Evolutionary conservation across 2,329 filamentous ascomycete genomes (phyloP).

Genomic region (Fusarium sp.): DNA sequence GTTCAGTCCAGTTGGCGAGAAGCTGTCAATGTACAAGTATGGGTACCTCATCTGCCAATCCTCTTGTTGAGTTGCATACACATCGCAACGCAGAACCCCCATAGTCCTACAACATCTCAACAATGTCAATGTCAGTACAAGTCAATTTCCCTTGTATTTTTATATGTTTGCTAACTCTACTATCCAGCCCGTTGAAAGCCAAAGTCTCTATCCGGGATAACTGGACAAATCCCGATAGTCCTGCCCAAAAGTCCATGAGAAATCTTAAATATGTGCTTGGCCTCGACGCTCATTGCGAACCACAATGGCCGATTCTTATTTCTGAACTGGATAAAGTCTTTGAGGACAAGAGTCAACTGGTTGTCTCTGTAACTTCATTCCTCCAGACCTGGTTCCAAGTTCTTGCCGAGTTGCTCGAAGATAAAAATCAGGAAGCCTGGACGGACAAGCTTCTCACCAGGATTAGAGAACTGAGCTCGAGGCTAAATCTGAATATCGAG

Average conservation of each 20-base stretch:
- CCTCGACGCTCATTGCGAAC: conserved; percentile 56
- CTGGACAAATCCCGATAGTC: conserved; percentile 57
- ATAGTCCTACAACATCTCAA: background rate
- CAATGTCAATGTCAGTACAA: conserved; percentile 27
- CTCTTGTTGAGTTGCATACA: background rate
- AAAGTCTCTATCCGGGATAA: conserved; percentile 61
- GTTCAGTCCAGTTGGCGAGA: background rate
- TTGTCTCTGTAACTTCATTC: conserved; percentile 53
- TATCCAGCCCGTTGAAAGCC: conserved; percentile 60
- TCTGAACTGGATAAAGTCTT: conserved; percentile 57
- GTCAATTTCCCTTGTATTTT: background rate
- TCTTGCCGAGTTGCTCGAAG: conserved; percentile 60
- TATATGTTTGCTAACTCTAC: background rate
- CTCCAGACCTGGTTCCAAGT: conserved; percentile 59
- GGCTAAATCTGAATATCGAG: conserved; percentile 57
- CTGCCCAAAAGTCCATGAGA: conserved; percentile 54
- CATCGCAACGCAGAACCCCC: background rate
- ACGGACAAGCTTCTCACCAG: conserved; percentile 60
- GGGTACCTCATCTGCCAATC: background rate
- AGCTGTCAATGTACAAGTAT: background rate
- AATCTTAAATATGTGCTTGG: conserved; percentile 57
- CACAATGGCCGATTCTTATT: conserved; percentile 62
- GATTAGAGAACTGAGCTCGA: conserved; percentile 39
- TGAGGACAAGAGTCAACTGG: conserved; percentile 59
- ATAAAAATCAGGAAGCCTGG: conserved; percentile 59